Evolutionary conservation across 768 basidiomycete species (phyloP).

Genomic region (Scleroderma bovista): DNA sequence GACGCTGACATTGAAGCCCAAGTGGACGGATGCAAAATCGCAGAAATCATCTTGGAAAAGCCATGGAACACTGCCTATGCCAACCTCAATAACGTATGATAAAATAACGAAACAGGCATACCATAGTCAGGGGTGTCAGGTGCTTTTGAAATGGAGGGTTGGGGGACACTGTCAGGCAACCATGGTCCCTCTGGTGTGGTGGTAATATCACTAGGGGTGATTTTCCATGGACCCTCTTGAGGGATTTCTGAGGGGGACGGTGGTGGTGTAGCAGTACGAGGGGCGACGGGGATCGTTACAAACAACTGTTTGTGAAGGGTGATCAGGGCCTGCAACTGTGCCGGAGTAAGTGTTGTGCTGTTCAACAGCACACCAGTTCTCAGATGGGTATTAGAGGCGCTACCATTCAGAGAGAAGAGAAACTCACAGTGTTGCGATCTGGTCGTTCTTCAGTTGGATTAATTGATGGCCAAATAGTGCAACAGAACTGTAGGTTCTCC

Average conservation of each 20-base stretch:
- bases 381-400: neutral
- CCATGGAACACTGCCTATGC: neutral
- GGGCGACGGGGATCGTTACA: no score
- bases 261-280: no score
- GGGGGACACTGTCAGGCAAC: neutral
- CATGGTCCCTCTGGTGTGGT: neutral
- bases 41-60: neutral
- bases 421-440: neutral
- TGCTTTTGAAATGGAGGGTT: no score
- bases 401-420: no score
- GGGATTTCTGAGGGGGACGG: no score
- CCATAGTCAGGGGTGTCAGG: no score
- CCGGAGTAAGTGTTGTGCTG: no score
- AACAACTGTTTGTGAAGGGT: no score
- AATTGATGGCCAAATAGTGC: neutral
- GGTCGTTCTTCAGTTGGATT: neutral
- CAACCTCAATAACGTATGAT: neutral
- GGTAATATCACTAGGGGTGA: no score
- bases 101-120: neutral
- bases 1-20: neutral
- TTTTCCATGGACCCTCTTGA: no score
- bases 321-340: no score
- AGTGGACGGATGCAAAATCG: neutral
- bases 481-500: neutral
- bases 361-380: no score